Evolutionary conservation across 352 stramenopile genomes (phyloP).

Genomic region (Blastocystis hominis): DNA sequence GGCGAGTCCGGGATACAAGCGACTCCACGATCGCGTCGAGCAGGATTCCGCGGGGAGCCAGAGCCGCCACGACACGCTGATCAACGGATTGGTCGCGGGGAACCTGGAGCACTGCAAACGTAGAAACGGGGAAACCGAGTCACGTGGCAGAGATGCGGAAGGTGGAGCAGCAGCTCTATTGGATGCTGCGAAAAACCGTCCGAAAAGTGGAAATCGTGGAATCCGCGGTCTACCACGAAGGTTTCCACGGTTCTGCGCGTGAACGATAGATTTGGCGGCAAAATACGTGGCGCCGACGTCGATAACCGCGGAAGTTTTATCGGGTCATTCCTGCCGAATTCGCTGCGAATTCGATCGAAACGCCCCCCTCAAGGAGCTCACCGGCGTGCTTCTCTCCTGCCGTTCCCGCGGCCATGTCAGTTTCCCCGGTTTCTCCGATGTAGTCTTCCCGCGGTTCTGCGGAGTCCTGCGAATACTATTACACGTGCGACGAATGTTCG

Average conservation of each 20-base stretch:
- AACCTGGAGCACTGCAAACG: background rate
- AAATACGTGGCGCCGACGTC: background rate
- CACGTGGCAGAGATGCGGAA: background rate
- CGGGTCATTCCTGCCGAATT: background rate
- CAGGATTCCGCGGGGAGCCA: background rate
- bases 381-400: background rate
- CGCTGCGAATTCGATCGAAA: background rate
- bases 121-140: background rate
- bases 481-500: too few relatives aligned
- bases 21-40: background rate
- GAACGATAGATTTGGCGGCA: background rate
- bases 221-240: background rate
- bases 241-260: background rate
- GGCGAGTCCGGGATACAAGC: background rate
- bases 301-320: background rate
- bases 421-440: too few relatives aligned
- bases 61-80: background rate
- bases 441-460: too few relatives aligned
- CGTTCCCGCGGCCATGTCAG: background rate
- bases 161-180: background rate
- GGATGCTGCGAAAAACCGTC: background rate
- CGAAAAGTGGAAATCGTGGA: slow-evolving; percentile 2
- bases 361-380: background rate
- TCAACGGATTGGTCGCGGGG: background rate
- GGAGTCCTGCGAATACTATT: too few relatives aligned